Conservation (phyloP, 1,284 basidiomycete genomes). For the Papiliotrema nemorosa region DNA sequence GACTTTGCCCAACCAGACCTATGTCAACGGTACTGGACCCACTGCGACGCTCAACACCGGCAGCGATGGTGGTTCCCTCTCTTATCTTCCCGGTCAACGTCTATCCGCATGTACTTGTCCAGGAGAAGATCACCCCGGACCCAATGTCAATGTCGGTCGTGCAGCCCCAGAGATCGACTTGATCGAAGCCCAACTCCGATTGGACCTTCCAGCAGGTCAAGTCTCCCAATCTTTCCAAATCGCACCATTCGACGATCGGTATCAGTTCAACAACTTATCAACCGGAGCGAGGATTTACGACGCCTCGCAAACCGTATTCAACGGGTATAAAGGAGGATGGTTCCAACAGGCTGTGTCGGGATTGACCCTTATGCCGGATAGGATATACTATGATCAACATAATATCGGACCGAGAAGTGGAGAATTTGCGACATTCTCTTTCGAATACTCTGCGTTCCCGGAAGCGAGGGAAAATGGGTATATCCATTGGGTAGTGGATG, state of each 20-base stretch:
- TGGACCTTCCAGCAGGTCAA: constrained; percentile 9
- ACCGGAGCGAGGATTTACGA: constrained; percentile 43
- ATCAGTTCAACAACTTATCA: constrained; percentile 58
- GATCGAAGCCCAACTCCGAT: constrained; percentile 61
- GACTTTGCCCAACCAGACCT: constrained; percentile 56
- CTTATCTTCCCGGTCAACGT: constrained; percentile 75
- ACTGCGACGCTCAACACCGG: constrained; percentile 22
- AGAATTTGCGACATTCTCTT: constrained; percentile 55
- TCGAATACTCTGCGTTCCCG: constrained; percentile 64
- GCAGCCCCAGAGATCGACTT: constrained; percentile 83
- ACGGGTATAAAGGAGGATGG: constrained; percentile 68
- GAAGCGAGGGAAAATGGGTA: constrained; percentile 57
- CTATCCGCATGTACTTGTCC: constrained; percentile 76
- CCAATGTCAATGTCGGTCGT: constrained; percentile 64
- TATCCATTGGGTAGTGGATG: constrained; percentile 64
- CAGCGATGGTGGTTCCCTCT: constrained; percentile 41
- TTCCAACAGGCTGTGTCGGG: constrained; percentile 75
- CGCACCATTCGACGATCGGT: constrained; percentile 61
- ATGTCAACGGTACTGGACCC: constrained; percentile 27
- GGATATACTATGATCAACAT: constrained; percentile 34
- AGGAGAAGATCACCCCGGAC: constrained; percentile 69
- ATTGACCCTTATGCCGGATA: constrained; percentile 56
- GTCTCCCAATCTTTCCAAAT: constrained; percentile 33
- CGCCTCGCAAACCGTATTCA: constrained; percentile 57
- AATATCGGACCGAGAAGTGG: constrained; percentile 40